Conservation (phyloP, 768 basidiomycete genomes). For the Tricholoma furcatifolium region DNA sequence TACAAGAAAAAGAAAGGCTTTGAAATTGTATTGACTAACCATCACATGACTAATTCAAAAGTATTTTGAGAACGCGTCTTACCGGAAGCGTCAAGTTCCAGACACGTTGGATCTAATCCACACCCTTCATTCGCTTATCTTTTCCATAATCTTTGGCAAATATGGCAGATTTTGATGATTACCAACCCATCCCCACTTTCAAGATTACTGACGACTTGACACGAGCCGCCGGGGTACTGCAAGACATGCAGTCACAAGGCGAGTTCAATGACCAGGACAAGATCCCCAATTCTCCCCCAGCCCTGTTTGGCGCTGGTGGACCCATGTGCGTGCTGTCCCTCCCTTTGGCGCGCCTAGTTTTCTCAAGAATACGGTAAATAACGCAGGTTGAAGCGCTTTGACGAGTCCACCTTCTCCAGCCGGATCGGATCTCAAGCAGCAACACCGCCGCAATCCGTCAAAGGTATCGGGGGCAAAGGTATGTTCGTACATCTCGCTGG, state of each 20-base stretch:
- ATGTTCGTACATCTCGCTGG: slow-evolving; percentile 2
- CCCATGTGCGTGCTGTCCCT: slow-evolving; percentile 51
- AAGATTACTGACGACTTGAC: slow-evolving; percentile 45
- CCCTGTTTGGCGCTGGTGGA: slow-evolving; percentile 71
- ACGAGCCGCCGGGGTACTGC: slow-evolving; percentile 49
- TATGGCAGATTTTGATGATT: slow-evolving; percentile 24
- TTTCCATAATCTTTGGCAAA: slow-evolving; percentile 3
- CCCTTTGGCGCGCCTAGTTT: not conserved
- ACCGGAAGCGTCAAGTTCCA: not conserved
- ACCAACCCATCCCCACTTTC: slow-evolving; percentile 26
- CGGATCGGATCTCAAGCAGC: slow-evolving; percentile 69
- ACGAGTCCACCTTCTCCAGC: slow-evolving; percentile 70
- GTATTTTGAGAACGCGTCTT: not conserved
- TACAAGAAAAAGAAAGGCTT: no score
- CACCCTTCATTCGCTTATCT: slow-evolving; percentile 13
- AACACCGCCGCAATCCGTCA: slow-evolving; percentile 80
- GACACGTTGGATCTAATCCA: slow-evolving; percentile 18
- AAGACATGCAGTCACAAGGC: slow-evolving; percentile 46
- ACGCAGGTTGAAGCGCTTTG: slow-evolving; percentile 74
- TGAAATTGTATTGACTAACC: not conserved
- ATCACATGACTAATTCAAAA: slow-evolving; percentile 16
- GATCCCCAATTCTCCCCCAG: slow-evolving; percentile 49
- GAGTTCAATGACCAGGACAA: slow-evolving; percentile 26
- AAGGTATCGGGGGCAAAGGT: slow-evolving; percentile 91
- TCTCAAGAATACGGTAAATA: not conserved